Evolutionary conservation across 192 early-diverging fungal species (phyloP).

Genomic region (Podila horticola): DNA sequence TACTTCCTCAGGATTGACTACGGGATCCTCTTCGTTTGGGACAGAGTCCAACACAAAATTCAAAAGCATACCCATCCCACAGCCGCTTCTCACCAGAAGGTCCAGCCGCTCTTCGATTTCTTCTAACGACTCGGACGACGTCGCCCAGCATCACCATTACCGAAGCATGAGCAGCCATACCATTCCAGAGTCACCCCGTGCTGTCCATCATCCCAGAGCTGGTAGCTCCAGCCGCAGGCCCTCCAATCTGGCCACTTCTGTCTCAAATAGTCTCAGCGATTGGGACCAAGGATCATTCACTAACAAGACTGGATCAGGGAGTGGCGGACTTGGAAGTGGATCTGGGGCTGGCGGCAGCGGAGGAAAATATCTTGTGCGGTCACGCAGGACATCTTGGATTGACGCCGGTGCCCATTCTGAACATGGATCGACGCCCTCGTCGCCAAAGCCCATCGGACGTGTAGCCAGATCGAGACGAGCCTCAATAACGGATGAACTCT

Average conservation of each 20-base stretch:
- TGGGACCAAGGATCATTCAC: constrained; percentile 43
- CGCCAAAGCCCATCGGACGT: constrained; percentile 38
- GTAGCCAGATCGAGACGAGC: constrained; percentile 33
- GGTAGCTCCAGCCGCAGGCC: constrained; percentile 32
- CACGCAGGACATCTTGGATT: constrained; percentile 52
- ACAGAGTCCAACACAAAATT: constrained; percentile 44
- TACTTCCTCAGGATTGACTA: constrained; percentile 5
- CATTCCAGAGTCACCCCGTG: constrained; percentile 38
- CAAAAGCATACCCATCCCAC: constrained; percentile 50
- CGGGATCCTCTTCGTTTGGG: constrained; percentile 20
- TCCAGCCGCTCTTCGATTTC: constrained; percentile 46
- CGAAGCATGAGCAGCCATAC: constrained; percentile 20
- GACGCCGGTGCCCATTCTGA: constrained; percentile 43
- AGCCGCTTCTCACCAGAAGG: constrained; percentile 47
- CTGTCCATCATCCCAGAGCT: constrained; percentile 21
- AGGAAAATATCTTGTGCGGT: constrained; percentile 47
- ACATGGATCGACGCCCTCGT: constrained; percentile 40
- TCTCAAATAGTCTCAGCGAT: constrained; percentile 46
- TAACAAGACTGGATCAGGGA: constrained; percentile 11
- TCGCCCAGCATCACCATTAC: constrained; percentile 33
- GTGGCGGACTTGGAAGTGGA: constrained; percentile 3
- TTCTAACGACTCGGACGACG: constrained; percentile 48
- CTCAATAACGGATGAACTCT: constrained; percentile 47
- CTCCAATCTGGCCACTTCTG: constrained; percentile 42
- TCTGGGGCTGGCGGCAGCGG: constrained; percentile 32